phyloP scores from a whole-genome alignment of 176 grass and related monocot genomes.

The Cocos nucifera region DNA sequence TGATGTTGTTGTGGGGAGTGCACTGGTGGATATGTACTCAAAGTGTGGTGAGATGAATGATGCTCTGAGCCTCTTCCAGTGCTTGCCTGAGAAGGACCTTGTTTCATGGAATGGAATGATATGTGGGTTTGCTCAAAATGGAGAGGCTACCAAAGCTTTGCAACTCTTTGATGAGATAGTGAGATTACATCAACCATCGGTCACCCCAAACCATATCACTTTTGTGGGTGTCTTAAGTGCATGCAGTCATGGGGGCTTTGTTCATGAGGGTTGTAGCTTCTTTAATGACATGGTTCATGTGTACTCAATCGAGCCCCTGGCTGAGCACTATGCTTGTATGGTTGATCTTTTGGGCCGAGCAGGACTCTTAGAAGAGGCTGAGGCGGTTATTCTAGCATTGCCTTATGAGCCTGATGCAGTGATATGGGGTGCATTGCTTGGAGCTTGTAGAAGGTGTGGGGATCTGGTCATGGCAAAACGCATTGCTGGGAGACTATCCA shows the following conservation, averaged over 20 bases:
- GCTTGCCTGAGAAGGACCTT: conserved; percentile 13
- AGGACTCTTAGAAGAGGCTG: conserved; percentile 8
- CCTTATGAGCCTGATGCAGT: conserved; percentile 10
- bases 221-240: conserved; percentile 19
- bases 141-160: conserved; percentile 6
- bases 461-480: conserved; percentile 6
- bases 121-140: conserved; percentile 19
- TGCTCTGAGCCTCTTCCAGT: conserved; percentile 3
- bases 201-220: conserved; percentile 10
- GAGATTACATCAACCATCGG: not conserved
- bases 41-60: not conserved
- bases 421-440: conserved; percentile 12
- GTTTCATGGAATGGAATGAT: conserved; percentile 22
- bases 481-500: not conserved
- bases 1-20: conserved; percentile 1
- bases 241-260: conserved; percentile 5
- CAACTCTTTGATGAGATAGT: conserved; percentile 14
- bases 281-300: conserved; percentile 1
- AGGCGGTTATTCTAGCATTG: conserved; percentile 12
- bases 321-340: conserved; percentile 16
- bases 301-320: conserved; percentile 6
- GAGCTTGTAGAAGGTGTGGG: conserved; percentile 5
- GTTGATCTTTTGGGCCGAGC: conserved; percentile 10
- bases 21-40: conserved; percentile 7
- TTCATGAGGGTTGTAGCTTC: conserved; percentile 5